These are phyloP conservation scores for Vachellia pachyceras DNA, from an alignment of 306 rosid species.

Conservation along the genomic window DNA sequence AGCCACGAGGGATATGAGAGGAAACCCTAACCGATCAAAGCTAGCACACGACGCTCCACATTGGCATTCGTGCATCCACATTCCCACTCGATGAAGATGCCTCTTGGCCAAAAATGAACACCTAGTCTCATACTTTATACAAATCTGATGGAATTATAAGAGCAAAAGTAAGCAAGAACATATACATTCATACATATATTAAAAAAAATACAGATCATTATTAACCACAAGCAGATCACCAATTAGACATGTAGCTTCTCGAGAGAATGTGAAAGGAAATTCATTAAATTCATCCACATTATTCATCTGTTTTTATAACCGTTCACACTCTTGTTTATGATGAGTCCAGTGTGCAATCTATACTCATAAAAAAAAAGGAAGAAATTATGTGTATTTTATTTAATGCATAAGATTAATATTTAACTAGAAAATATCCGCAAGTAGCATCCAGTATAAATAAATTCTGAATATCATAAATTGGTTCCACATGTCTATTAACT, in stretches of 20 bases:
- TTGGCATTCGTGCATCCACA: constrained; percentile 82
- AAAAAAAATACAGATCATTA: not conserved
- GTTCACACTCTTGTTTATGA: constrained; percentile 84
- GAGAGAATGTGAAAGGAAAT: constrained; percentile 82
- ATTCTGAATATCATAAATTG: not conserved
- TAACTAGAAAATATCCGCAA: not conserved
- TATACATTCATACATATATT: not conserved
- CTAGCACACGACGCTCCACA: constrained; percentile 65
- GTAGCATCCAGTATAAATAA: not conserved
- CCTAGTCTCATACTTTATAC: constrained; percentile 71
- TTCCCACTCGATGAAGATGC: constrained; percentile 70
- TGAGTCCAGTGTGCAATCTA: constrained; percentile 79
- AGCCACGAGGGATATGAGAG: constrained; percentile 31
- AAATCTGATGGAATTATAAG: constrained; percentile 53
- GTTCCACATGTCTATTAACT: not conserved
- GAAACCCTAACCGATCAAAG: constrained; percentile 57
- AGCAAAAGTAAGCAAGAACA: constrained; percentile 17
- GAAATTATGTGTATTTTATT: constrained; percentile 20
- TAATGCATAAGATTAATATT: not conserved
- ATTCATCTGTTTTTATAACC: constrained; percentile 80
- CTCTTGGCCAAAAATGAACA: constrained; percentile 78
- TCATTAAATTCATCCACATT: constrained; percentile 57
- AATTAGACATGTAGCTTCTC: constrained; percentile 60
- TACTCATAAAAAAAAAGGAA: not conserved
- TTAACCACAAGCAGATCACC: not conserved